Evolutionary conservation across 2,329 filamentous ascomycete species (phyloP).

Genomic region (Cytospora piceae): DNA sequence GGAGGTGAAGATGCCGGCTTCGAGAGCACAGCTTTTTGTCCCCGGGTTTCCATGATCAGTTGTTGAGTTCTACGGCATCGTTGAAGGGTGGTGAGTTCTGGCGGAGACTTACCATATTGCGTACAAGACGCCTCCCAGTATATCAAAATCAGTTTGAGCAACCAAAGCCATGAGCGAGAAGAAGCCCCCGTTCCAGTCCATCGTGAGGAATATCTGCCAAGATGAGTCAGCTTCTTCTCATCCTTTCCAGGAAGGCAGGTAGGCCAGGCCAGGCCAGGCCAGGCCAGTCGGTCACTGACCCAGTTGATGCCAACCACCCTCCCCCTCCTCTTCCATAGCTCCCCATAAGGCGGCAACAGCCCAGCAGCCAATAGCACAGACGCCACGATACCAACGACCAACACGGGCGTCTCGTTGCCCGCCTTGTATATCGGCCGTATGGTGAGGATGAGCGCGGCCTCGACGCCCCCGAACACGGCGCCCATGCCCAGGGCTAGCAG

Average conservation of each 20-base stretch:
- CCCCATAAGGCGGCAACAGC: conserved; percentile 63
- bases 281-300: conserved; percentile 28
- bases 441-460: conserved; percentile 60
- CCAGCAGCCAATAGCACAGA: conserved; percentile 60
- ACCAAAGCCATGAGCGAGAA: conserved; percentile 66
- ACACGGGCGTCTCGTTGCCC: conserved; percentile 57
- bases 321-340: conserved; percentile 64
- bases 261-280: not conserved
- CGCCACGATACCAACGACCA: conserved; percentile 61
- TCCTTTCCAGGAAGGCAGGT: conserved; percentile 29
- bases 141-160: conserved; percentile 63
- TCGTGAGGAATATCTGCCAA: conserved; percentile 54
- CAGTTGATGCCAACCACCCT: conserved; percentile 65
- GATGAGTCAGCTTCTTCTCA: conserved; percentile 15
- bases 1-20: conserved; percentile 62
- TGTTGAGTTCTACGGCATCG: not conserved
- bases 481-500: conserved; percentile 45
- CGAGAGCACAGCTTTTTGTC: conserved; percentile 53
- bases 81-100: not conserved
- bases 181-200: conserved; percentile 64
- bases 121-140: conserved; percentile 63
- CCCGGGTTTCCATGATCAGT: not conserved
- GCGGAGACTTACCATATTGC: conserved; percentile 57
- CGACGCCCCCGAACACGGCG: conserved; percentile 54
- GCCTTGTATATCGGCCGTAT: conserved; percentile 58